Conservation (phyloP, 495 filamentous ascomycete genomes). For the Parathielavia appendiculata region DNA sequence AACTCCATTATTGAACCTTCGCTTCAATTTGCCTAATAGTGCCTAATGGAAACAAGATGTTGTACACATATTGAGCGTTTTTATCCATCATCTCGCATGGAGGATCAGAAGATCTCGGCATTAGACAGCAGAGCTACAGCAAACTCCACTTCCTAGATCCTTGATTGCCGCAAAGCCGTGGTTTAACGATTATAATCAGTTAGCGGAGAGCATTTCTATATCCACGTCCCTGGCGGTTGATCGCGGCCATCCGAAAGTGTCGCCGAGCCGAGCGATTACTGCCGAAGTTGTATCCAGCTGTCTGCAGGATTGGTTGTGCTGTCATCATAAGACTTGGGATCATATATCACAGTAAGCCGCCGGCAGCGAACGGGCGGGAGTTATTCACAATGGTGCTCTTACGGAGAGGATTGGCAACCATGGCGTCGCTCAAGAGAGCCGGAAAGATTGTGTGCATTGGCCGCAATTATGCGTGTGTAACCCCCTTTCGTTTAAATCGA, state of each 20-base stretch:
- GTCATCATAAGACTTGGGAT: background rate
- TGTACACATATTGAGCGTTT: too few relatives aligned
- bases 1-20: too few relatives aligned
- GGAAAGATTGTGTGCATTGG: conserved; percentile 95
- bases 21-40: too few relatives aligned
- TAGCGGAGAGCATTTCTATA: background rate
- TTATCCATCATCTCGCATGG: too few relatives aligned
- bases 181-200: background rate
- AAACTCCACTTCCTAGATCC: background rate
- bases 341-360: background rate
- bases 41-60: too few relatives aligned
- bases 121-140: too few relatives aligned
- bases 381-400: conserved; percentile 35
- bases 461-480: conserved; percentile 87
- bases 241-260: conserved; percentile 1
- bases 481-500: conserved; percentile 5
- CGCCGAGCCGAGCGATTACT: background rate
- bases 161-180: conserved; percentile 1
- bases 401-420: conserved; percentile 45
- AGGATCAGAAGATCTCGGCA: too few relatives aligned
- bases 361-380: conserved; percentile 3
- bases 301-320: conserved; percentile 11
- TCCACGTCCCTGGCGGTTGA: background rate
- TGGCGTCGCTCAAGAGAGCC: conserved; percentile 61
- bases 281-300: conserved; percentile 7